Percentiles rank a stretch among this genome's conserved stretches.
Conservation (phyloP, 140 eudicot genomes). For the Bidens hawaiensis region DNA sequence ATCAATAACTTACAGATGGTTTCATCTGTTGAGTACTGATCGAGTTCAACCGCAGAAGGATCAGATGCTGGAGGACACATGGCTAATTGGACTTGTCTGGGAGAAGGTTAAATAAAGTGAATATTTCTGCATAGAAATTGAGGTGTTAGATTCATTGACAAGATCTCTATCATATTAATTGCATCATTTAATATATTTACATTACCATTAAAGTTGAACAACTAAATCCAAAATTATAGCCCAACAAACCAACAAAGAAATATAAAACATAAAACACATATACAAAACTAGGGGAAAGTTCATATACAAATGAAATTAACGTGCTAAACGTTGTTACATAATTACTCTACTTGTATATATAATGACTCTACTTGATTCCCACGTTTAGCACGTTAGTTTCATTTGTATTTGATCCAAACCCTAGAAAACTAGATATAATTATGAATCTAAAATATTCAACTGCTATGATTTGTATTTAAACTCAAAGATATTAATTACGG, state of each 20-base stretch:
- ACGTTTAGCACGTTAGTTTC: no score
- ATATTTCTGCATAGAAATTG: slow-evolving; percentile 12
- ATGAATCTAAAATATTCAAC: background rate
- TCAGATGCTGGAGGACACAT: slow-evolving; percentile 59
- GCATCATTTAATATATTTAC: slow-evolving; percentile 7
- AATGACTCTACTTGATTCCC: no score
- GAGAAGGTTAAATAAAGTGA: background rate
- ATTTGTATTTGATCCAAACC: no score
- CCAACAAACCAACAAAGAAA: background rate
- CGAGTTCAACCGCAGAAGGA: slow-evolving; percentile 26
- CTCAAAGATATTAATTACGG: background rate
- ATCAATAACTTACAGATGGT: slow-evolving; percentile 25
- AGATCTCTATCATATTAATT: background rate
- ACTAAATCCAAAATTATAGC: background rate
- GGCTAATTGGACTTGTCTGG: slow-evolving; percentile 2
- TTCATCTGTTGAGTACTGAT: slow-evolving; percentile 35
- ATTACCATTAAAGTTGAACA: background rate
- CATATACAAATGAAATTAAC: no score
- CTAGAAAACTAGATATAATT: no score
- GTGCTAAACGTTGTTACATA: no score
- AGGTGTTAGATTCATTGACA: slow-evolving; percentile 6
- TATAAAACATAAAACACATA: background rate
- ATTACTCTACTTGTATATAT: no score
- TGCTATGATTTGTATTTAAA: background rate
- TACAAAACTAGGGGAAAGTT: no score